Conservation (phyloP, 371 early-diverging fungal species). For the Syncephalastrum sp. region DNA sequence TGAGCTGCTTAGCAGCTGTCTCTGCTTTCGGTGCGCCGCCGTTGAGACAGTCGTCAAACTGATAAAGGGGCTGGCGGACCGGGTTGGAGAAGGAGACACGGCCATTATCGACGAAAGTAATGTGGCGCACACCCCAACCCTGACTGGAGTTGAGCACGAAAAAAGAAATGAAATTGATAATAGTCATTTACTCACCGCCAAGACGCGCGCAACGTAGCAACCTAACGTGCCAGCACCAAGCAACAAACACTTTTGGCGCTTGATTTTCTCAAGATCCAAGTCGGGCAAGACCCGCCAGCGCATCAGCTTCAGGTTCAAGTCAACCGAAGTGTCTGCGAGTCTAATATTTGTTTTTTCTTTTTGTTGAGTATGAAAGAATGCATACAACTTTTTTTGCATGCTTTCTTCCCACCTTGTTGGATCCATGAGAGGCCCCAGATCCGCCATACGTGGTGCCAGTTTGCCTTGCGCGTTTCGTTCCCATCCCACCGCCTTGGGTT, state of each 20-base stretch:
- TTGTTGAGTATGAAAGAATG: slow-evolving; percentile 1
- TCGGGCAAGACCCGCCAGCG: slow-evolving; percentile 90
- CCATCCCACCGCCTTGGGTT: slow-evolving; percentile 84
- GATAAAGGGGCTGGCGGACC: slow-evolving; percentile 90
- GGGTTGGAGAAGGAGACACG: slow-evolving; percentile 94
- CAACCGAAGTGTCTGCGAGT: slow-evolving; percentile 86
- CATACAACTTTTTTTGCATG: slow-evolving; percentile 2
- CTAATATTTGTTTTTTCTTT: slow-evolving; percentile 19
- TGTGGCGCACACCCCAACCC: slow-evolving; percentile 93
- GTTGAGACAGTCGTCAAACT: slow-evolving; percentile 81
- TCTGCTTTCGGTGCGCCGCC: slow-evolving; percentile 86
- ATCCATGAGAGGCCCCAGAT: slow-evolving; percentile 86
- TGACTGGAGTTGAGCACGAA: slow-evolving; percentile 19
- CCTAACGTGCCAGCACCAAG: slow-evolving; percentile 97
- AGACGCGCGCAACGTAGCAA: slow-evolving; percentile 83
- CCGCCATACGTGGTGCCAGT: slow-evolving; percentile 80
- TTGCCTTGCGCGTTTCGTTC: slow-evolving; percentile 82
- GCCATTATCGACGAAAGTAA: slow-evolving; percentile 94
- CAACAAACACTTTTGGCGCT: slow-evolving; percentile 75
- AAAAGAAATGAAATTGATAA: slow-evolving; percentile 5
- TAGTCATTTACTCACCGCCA: slow-evolving; percentile 51
- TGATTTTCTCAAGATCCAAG: slow-evolving; percentile 79
- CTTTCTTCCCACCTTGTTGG: slow-evolving; percentile 50
- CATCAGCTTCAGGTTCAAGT: slow-evolving; percentile 94
- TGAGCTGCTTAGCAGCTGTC: slow-evolving; percentile 79